Conservation (phyloP, 768 basidiomycete genomes). For the Punctularia strigosozonata region DNA sequence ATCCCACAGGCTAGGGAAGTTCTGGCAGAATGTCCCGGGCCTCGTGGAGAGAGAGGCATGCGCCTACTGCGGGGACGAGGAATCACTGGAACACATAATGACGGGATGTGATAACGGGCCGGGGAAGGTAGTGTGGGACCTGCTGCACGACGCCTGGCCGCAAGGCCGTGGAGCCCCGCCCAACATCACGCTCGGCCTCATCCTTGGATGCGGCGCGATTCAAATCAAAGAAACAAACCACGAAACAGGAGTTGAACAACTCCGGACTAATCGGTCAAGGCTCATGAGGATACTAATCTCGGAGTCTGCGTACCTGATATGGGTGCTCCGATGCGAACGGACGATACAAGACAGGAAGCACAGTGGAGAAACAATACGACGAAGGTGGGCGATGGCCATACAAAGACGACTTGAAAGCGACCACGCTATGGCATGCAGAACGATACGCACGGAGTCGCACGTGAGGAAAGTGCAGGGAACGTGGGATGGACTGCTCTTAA, state of each 20-base stretch:
- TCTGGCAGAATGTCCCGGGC: background rate
- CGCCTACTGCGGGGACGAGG: background rate
- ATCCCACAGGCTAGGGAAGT: background rate
- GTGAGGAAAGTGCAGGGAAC: too few relatives aligned
- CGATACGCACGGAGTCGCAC: background rate
- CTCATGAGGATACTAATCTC: constrained; percentile 16
- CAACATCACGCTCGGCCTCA: background rate
- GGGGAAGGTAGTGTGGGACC: background rate
- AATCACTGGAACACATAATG: background rate
- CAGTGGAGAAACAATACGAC: too few relatives aligned
- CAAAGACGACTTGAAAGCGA: background rate
- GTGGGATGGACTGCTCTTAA: background rate
- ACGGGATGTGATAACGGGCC: background rate
- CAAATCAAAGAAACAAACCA: background rate
- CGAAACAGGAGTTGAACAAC: too few relatives aligned
- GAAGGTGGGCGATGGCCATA: background rate
- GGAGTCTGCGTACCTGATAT: constrained; percentile 19
- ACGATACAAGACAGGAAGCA: too few relatives aligned
- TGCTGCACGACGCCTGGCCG: background rate
- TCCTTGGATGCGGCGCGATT: background rate
- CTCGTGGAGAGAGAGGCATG: background rate
- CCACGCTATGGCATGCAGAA: background rate
- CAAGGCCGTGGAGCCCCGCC: background rate
- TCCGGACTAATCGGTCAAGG: too few relatives aligned
- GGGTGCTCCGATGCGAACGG: constrained; percentile 17